phyloP scores from a whole-genome alignment of 805 yeast genomes.

The Isabelozyma heimii region DNA sequence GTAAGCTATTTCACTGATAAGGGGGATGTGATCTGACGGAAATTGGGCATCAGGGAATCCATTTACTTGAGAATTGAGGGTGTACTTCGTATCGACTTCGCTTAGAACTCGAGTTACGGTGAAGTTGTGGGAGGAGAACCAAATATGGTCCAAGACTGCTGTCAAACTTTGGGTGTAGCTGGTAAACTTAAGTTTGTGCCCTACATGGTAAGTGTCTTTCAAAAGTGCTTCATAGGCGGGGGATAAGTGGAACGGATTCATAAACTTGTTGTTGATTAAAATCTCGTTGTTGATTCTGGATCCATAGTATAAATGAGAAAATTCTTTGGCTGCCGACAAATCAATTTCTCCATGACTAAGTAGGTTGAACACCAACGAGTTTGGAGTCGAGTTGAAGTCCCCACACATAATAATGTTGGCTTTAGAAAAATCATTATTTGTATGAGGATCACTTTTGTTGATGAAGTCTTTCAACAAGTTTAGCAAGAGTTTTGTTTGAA shows the following conservation, averaged over 20 bases:
- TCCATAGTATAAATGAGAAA: conserved; percentile 14
- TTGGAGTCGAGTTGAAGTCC: conserved; percentile 53
- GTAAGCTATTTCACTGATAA: conserved; percentile 20
- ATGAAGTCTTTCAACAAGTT: conserved; percentile 10
- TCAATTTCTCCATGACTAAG: conserved; percentile 23
- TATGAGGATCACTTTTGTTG: background rate
- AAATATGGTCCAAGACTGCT: conserved; percentile 57
- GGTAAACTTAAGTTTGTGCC: conserved; percentile 14
- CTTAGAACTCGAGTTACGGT: conserved; percentile 46
- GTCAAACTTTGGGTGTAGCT: conserved; percentile 48
- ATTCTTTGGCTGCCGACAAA: conserved; percentile 7
- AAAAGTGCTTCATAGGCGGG: conserved; percentile 16
- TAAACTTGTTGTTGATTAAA: conserved; percentile 6
- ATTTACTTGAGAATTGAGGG: conserved; percentile 15
- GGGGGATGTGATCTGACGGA: conserved; percentile 56
- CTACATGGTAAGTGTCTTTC: conserved; percentile 1
- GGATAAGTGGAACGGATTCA: conserved; percentile 12
- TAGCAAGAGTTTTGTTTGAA: conserved; percentile 47
- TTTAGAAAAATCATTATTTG: conserved; percentile 5
- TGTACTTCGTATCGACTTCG: conserved; percentile 40
- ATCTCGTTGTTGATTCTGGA: conserved; percentile 7
- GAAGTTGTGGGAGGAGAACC: conserved; percentile 45
- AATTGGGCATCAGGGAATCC: conserved; percentile 58
- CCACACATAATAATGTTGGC: conserved; percentile 47
- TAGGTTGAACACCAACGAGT: conserved; percentile 48